These are phyloP conservation scores for Aureobasidium zeae DNA, from an alignment of 2,329 filamentous ascomycete genomes.

Conservation along the genomic window DNA sequence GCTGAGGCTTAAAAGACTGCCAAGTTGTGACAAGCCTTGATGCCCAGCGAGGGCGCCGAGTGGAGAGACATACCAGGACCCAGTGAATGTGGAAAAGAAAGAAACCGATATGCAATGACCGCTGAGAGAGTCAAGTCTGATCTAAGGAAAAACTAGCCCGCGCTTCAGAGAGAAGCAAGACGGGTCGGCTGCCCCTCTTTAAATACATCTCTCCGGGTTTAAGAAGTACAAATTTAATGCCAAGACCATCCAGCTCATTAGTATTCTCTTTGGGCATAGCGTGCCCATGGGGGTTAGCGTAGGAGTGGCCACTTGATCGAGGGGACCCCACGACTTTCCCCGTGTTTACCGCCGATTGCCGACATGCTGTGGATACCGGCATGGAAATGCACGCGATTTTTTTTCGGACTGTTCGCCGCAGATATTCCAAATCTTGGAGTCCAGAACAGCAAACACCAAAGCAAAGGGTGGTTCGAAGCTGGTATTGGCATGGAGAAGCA, in stretches of 20 bases:
- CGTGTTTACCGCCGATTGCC: too few relatives aligned
- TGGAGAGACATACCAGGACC: not conserved
- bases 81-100: not conserved
- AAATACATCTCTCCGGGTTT: slow-evolving; percentile 3
- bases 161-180: not conserved
- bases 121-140: too few relatives aligned
- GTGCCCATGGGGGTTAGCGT: not conserved
- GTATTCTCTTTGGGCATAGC: slow-evolving; percentile 2
- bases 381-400: too few relatives aligned
- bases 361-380: too few relatives aligned
- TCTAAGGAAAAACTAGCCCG: not conserved
- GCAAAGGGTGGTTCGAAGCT: too few relatives aligned
- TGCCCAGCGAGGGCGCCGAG: slow-evolving; percentile 1
- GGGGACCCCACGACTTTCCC: slow-evolving; percentile 3
- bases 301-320: not conserved
- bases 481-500: too few relatives aligned
- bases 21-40: slow-evolving; percentile 5
- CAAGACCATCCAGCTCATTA: too few relatives aligned
- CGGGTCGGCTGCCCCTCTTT: slow-evolving; percentile 2
- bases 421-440: too few relatives aligned
- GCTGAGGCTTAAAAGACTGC: slow-evolving; percentile 2
- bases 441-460: too few relatives aligned
- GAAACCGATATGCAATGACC: too few relatives aligned
- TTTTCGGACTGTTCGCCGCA: not conserved
- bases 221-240: too few relatives aligned